Evolutionary conservation across 1,284 basidiomycete genomes (phyloP), one percentile per base, ranked within the genome.

Genomic region (Neonothopanus nambi): DNA sequence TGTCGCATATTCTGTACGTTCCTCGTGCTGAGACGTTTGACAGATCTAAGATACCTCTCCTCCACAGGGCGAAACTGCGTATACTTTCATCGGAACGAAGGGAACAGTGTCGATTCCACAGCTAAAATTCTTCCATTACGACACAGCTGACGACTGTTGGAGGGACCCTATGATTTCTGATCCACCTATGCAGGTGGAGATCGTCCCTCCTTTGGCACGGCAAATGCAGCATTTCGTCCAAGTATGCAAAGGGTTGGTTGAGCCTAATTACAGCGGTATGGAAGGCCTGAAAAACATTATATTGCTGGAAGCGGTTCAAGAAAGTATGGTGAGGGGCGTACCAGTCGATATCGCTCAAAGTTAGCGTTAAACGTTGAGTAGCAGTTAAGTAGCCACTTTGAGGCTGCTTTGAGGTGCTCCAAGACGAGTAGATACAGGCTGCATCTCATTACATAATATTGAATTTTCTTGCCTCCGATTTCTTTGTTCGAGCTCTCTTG

Each of bases 21-120:
- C 13, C 30, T 28, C 26, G 5, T 5, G 40, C 5, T 42, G 11
- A 23, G 20, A 5, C 12, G 18, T 13, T 42, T 21, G 12, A 23
- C 40, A 18, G 15, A 7, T 6, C n/a, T 7, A 39, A 39, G 37
- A 7, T 36, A n/a, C 20, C 20, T 6, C 37, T 15, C 13, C 13
- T 39, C 0, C 11, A 9, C 30, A 59, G 28, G 55, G 52, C 15
- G 42, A 49, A 39, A 46, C 41, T 12, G 48, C 52, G 11, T 59
- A 59, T 24, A 52, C 52, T 2, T 41, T 59, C 43, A 49, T 59
- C 13, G 56, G 58, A n/a, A 55, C 58, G 9, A 26, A 37, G 13
- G 58, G 52, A 18, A 52, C 56, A 2, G 18, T 39, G 3, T 45
- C 52, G 13, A 40, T 57, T 12, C 58, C 58, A 8, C 48, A 55